Evolutionary conservation across 1,284 basidiomycete species (phyloP).

Genomic region (Cryptococcus depauperatus): DNA sequence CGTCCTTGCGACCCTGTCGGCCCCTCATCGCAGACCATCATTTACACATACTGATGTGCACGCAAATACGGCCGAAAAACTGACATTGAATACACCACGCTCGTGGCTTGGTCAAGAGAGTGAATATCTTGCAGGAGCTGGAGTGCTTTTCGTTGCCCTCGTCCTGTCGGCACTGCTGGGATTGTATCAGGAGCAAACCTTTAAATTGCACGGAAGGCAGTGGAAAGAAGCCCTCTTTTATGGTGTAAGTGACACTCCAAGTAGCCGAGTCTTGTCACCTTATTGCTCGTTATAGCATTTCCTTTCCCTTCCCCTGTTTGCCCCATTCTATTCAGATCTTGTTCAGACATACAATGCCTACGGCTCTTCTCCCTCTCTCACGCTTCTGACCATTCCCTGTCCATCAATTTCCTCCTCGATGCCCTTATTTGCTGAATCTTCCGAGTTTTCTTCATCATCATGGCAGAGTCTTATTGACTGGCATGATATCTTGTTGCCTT

Average conservation of each 20-base stretch:
- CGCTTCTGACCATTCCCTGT: slow-evolving; percentile 24
- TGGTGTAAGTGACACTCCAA: slow-evolving; percentile 25
- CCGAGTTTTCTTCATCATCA: slow-evolving; percentile 1
- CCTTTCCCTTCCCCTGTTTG: slow-evolving; percentile 66
- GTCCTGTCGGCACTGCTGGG: slow-evolving; percentile 76
- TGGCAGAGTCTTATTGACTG: slow-evolving; percentile 1
- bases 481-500: slow-evolving; percentile 49
- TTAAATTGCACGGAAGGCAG: slow-evolving; percentile 56
- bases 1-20: slow-evolving; percentile 71
- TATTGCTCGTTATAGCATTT: slow-evolving; percentile 40
- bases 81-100: background rate
- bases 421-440: background rate
- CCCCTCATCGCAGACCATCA: slow-evolving; percentile 40
- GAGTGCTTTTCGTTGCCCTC: slow-evolving; percentile 65
- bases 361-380: slow-evolving; percentile 29
- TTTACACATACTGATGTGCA: slow-evolving; percentile 1
- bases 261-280: background rate
- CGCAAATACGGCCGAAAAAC: background rate
- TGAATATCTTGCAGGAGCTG: slow-evolving; percentile 62
- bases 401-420: slow-evolving; percentile 7
- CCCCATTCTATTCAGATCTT: slow-evolving; percentile 56
- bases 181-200: slow-evolving; percentile 76
- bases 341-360: slow-evolving; percentile 43
- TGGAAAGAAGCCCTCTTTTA: slow-evolving; percentile 95
- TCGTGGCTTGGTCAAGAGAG: slow-evolving; percentile 13